A percentile compares a stretch with the other conserved stretches of the same genome.
These are phyloP conservation scores for Xylaria castorea DNA, from an alignment of 495 filamentous ascomycete genomes.

Conservation along the genomic window DNA sequence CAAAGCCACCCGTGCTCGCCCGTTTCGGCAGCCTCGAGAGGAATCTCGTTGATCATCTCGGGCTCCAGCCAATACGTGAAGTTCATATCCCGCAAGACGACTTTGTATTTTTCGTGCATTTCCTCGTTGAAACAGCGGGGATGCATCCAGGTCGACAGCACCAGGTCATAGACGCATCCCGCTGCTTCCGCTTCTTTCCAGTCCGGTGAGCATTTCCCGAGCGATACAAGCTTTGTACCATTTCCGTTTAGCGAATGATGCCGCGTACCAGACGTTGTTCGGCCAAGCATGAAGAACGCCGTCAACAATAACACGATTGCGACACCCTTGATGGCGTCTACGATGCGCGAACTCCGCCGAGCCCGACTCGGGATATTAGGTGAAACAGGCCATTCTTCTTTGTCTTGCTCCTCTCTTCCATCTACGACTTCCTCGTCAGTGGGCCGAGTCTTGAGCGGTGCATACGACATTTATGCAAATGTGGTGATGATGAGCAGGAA, in stretches of 20 bases:
- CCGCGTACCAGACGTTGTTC: slow-evolving; percentile 5
- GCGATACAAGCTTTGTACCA: slow-evolving; percentile 8
- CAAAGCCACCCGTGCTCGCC: slow-evolving; percentile 12
- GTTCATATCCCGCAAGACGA: slow-evolving; percentile 7
- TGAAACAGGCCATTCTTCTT: slow-evolving; percentile 9
- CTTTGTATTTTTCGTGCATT: slow-evolving; percentile 13
- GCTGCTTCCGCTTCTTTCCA: slow-evolving; percentile 16
- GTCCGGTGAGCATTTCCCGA: slow-evolving; percentile 16
- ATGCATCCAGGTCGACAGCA: slow-evolving; percentile 15
- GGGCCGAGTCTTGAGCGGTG: slow-evolving; percentile 4
- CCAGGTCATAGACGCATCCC: slow-evolving; percentile 14
- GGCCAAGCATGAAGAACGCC: slow-evolving; percentile 14
- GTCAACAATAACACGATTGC: slow-evolving; percentile 4
- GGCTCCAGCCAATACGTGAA: slow-evolving; percentile 16
- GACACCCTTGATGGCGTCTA: slow-evolving; percentile 13
- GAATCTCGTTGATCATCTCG: slow-evolving; percentile 16
- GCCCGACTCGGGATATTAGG: not conserved
- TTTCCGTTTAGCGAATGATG: slow-evolving; percentile 8
- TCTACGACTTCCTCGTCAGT: not conserved
- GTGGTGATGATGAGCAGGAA: not conserved
- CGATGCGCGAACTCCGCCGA: slow-evolving; percentile 1
- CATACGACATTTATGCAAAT: slow-evolving; percentile 5
- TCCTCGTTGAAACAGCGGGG: slow-evolving; percentile 15
- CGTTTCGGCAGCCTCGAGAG: slow-evolving; percentile 11
- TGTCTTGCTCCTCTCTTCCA: not conserved